These are phyloP conservation scores for Aegle marmelos DNA, from an alignment of 345 rosid species.

Conservation along the genomic window DNA sequence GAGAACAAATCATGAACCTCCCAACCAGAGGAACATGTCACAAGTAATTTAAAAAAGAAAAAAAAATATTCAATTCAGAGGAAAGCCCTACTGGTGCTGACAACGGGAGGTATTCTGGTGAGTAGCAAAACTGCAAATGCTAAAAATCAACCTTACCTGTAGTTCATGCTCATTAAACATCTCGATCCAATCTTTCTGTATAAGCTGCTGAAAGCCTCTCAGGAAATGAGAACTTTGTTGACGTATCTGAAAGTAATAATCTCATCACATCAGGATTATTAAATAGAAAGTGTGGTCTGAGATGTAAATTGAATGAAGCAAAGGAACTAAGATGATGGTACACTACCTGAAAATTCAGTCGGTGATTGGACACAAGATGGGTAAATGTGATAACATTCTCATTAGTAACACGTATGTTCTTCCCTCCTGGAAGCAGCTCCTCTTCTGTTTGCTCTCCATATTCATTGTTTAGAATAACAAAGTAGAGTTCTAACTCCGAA, in stretches of 20 bases:
- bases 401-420: conserved; percentile 72
- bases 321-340: conserved; percentile 3
- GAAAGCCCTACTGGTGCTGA: neutral
- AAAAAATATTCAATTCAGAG: neutral
- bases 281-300: neutral
- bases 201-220: conserved; percentile 96
- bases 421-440: conserved; percentile 89
- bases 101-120: neutral
- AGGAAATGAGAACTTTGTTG: conserved; percentile 91
- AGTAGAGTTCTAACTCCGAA: conserved; percentile 83
- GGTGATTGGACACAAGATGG: conserved; percentile 97
- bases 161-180: conserved; percentile 99
- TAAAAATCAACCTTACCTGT: conserved; percentile 53
- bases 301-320: conserved; percentile 6
- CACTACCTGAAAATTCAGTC: conserved; percentile 82
- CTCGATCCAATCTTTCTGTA: conserved; percentile 90
- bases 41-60: neutral
- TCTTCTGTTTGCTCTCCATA: conserved; percentile 97
- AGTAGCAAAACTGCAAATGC: neutral
- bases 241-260: conserved; percentile 62
- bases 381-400: conserved; percentile 88
- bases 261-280: conserved; percentile 7
- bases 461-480: conserved; percentile 91
- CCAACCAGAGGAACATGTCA: neutral
- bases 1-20: neutral